Conservation (phyloP, 163 green algal genomes). For the Smithsoniella earleae region DNA sequence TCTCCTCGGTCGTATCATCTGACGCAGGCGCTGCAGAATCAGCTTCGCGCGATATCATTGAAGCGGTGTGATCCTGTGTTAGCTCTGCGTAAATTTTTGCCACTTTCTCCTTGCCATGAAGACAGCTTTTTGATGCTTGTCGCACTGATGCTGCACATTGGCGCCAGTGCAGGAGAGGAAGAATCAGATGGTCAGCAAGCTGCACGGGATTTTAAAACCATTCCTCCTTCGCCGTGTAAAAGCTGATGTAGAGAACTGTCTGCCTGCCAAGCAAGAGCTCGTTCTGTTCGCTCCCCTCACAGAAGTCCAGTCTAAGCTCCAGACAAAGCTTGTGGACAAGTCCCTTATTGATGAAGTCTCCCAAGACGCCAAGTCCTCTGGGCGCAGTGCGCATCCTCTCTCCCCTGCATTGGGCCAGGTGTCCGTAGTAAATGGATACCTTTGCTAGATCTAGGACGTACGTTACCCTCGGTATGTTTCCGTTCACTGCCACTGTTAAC, state of each 20-base stretch:
- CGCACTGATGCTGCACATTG: too few species aligned
- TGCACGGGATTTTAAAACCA: constrained; percentile 89
- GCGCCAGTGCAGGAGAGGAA: constrained; percentile 17
- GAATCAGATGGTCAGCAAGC: constrained; percentile 70
- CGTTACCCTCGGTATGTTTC: too few species aligned
- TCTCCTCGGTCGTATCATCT: constrained; percentile 40
- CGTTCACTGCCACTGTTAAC: too few species aligned
- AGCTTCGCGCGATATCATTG: constrained; percentile 3
- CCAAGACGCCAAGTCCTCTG: background rate
- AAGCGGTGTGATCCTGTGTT: background rate
- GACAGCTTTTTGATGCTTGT: too few species aligned
- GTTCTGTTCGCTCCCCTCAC: constrained; percentile 91
- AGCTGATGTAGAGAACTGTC: constrained; percentile 75
- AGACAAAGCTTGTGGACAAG: constrained; percentile 70
- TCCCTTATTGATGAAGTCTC: constrained; percentile 43
- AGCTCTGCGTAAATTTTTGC: too few species aligned
- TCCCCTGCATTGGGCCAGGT: too few species aligned
- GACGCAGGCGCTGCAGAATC: background rate
- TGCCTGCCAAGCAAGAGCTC: constrained; percentile 91
- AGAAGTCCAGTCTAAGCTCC: constrained; percentile 66
- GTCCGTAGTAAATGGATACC: too few species aligned
- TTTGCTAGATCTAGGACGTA: too few species aligned
- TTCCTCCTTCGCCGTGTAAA: constrained; percentile 95
- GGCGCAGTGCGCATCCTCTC: background rate
- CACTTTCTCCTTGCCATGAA: background rate